These are phyloP conservation scores for Neurospora africana DNA, from an alignment of 495 filamentous ascomycete genomes.

Conservation along the genomic window DNA sequence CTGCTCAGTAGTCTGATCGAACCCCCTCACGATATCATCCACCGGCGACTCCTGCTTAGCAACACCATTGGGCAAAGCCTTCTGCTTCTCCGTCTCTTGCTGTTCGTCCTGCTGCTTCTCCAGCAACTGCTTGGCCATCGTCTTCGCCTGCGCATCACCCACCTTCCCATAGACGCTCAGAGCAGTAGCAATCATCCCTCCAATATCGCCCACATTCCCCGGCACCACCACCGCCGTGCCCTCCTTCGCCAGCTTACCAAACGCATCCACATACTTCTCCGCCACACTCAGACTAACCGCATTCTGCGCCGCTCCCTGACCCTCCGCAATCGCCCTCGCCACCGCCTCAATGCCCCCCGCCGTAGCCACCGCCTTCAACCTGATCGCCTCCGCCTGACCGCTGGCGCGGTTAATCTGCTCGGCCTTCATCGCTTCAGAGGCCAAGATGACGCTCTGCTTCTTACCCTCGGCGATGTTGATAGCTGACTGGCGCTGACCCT, in stretches of 20 bases:
- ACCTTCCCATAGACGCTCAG: conserved; percentile 95
- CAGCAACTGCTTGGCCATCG: conserved; percentile 44
- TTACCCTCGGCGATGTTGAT: conserved; percentile 97
- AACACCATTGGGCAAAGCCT: neutral
- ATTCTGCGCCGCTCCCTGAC: conserved; percentile 61
- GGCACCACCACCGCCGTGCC: conserved; percentile 91
- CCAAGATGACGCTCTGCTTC: conserved; percentile 92
- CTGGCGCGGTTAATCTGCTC: conserved; percentile 86
- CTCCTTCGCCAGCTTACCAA: conserved; percentile 82
- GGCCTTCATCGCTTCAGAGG: conserved; percentile 79
- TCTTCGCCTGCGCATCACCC: conserved; percentile 67
- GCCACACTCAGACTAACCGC: conserved; percentile 81
- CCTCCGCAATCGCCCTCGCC: conserved; percentile 56
- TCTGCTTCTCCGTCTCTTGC: conserved; percentile 8
- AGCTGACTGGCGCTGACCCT: conserved; percentile 88
- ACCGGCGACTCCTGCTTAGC: neutral
- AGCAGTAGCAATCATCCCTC: conserved; percentile 92
- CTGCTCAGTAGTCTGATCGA: neutral
- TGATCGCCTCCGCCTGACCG: conserved; percentile 90
- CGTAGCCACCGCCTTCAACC: conserved; percentile 75
- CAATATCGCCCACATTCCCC: conserved; percentile 94
- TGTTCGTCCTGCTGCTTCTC: conserved; percentile 16
- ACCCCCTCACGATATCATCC: neutral
- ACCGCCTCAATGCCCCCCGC: conserved; percentile 82
- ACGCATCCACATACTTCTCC: conserved; percentile 97